Percentiles rank a stretch among this genome's conserved stretches.
These are phyloP conservation scores for Rhodotorula glutinis DNA, from an alignment of 1,284 basidiomycete genomes.

Conservation along the genomic window DNA sequence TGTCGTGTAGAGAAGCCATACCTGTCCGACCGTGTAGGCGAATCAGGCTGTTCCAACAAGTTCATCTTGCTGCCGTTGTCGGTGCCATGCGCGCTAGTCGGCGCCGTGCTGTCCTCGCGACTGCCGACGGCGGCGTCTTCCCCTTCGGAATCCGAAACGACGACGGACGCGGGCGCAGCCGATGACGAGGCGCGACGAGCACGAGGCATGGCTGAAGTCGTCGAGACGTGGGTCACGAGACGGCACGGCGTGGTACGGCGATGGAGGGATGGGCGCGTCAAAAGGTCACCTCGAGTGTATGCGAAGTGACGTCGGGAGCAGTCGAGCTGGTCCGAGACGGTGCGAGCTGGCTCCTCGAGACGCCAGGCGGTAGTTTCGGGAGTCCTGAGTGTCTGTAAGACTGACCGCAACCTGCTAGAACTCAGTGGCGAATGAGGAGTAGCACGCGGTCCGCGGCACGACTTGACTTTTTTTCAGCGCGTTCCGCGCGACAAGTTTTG, in stretches of 20 bases:
- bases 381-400: no score
- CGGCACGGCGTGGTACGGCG: neutral
- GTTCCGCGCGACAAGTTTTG: slow-evolving; percentile 2
- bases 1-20: neutral
- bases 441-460: neutral
- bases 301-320: neutral
- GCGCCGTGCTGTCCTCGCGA: slow-evolving; percentile 6
- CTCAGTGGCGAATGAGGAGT: no score
- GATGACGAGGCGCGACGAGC: slow-evolving; percentile 4
- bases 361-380: no score
- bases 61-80: neutral
- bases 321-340: no score
- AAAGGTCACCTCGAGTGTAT: neutral
- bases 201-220: neutral
- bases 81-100: slow-evolving; percentile 4
- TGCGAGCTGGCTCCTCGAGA: no score
- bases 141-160: slow-evolving; percentile 3
- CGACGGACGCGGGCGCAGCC: slow-evolving; percentile 1
- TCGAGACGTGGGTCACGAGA: neutral
- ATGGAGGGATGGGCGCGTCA: neutral
- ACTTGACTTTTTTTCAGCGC: neutral
- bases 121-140: neutral
- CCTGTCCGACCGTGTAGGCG: neutral
- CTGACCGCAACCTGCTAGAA: no score
- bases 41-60: neutral